Evolutionary conservation across 257 asterid genomes (phyloP), one percentile per base, ranked within the genome.

Genomic region (Vinca minor): DNA sequence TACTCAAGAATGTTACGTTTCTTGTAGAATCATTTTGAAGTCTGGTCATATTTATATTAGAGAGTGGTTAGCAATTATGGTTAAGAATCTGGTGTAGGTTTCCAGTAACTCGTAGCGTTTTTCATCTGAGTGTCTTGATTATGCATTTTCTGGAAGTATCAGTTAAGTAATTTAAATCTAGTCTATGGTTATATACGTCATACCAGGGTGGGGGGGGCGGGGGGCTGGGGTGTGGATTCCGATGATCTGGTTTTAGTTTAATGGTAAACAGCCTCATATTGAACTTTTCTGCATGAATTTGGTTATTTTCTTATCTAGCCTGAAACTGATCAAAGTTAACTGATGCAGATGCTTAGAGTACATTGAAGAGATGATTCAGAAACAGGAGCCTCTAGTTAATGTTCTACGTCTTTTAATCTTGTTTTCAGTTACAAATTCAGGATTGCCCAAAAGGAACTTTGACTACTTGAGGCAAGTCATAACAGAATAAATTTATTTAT

Each of bases 351-450:
- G 95, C 81, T 81, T 82, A 39, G 96, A 92, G 50, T 82, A 87
- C 79, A 82, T 89, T 76, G 98, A 92, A 79, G 98, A 92, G 77
- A 78, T 89, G 91, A 89, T 92, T 72, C 91, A 85, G 66, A 92
- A 89, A 79, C 96, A 92, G 79, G 98, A 92, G 79, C 91, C 96
- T 69, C 79, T 92, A 73, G 71, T 74, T 54, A 74, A 75, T 73
- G 96, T 92, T 73, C 77, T 89, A 56, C 95, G 98, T 70, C 81
- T 92, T 72, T 86, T 86, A 58, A 72, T 87, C 69, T 74, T 92
- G 75, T 89, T 92, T 77, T 87, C 97, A 56, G 55, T 89, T 62
- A 92, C 98, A 71, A 92, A 92, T 81, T 78, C 97, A 44, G 98
- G 98, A 72, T 73, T 92, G 68, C 96, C 90, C 35, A 92, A 85